phyloP scores from a whole-genome alignment of 768 basidiomycete species.

The Serendipita vermifera region DNA sequence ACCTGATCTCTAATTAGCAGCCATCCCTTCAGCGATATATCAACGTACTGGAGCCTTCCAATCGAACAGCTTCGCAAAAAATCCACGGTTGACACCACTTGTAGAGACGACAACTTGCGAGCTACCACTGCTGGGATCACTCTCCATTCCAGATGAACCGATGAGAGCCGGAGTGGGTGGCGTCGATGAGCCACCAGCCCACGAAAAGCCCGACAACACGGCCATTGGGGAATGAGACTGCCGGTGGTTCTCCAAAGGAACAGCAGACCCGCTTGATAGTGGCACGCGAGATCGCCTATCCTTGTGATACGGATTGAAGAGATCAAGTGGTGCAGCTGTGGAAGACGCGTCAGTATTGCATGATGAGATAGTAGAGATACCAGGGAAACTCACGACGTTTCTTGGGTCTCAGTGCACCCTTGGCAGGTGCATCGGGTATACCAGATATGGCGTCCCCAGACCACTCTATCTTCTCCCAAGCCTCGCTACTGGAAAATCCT shows the following conservation, averaged over 20 bases:
- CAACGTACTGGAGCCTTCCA: conserved; percentile 56
- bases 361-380: too few species aligned
- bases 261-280: neutral
- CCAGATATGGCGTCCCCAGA: too few species aligned
- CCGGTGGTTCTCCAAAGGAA: neutral
- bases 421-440: too few species aligned
- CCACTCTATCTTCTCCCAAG: neutral
- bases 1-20: conserved; percentile 47
- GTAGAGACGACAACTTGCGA: conserved; percentile 4
- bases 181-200: neutral
- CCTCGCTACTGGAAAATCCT: neutral
- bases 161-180: conserved; percentile 29
- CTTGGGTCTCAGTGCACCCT: too few species aligned
- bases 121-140: conserved; percentile 26
- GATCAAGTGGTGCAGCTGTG: neutral
- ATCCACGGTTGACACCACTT: conserved; percentile 38
- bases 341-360: too few species aligned
- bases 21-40: conserved; percentile 47
- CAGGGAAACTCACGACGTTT: too few species aligned
- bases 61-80: conserved; percentile 93
- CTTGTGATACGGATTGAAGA: neutral
- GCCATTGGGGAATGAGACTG: too few species aligned
- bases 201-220: neutral
- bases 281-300: neutral
- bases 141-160: conserved; percentile 30